These are phyloP conservation scores for Fusarium nematophilum DNA, from an alignment of 2,329 filamentous ascomycete species.

Conservation along the genomic window DNA sequence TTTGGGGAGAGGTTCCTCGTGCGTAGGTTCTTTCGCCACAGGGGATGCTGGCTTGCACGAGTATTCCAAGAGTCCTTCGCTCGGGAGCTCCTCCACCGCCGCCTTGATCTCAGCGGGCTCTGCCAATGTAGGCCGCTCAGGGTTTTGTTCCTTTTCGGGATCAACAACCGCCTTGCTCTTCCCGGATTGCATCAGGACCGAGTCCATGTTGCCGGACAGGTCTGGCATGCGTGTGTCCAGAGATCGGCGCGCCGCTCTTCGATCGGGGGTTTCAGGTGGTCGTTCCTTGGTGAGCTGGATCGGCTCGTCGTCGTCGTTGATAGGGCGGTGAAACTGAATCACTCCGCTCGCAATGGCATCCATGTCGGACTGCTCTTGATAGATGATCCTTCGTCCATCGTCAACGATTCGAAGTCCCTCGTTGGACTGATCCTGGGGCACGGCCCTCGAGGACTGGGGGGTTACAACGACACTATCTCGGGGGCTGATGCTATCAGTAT, in stretches of 20 bases:
- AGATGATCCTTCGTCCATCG: constrained; percentile 44
- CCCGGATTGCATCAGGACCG: neutral
- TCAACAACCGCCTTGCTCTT: neutral
- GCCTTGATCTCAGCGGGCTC: constrained; percentile 2
- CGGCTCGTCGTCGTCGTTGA: constrained; percentile 37
- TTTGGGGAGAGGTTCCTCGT: neutral
- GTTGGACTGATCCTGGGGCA: constrained; percentile 41
- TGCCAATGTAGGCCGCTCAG: constrained; percentile 1
- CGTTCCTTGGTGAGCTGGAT: constrained; percentile 38
- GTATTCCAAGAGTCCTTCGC: constrained; percentile 6
- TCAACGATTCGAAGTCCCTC: constrained; percentile 44
- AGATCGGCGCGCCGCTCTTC: constrained; percentile 19
- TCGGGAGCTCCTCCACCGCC: neutral
- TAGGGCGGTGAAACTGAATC: constrained; percentile 38
- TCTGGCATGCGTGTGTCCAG: constrained; percentile 36
- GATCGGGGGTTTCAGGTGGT: constrained; percentile 14
- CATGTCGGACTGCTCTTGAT: constrained; percentile 40
- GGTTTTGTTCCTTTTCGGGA: constrained; percentile 4
- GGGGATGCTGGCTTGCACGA: neutral
- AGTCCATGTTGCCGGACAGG: constrained; percentile 26
- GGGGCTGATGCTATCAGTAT: constrained; percentile 47
- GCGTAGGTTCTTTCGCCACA: neutral
- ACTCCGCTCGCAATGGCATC: constrained; percentile 39
- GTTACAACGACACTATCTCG: constrained; percentile 44
- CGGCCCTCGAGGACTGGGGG: constrained; percentile 34